Conservation (phyloP, 73 alveolate species). For the Paramecium tetraurelia region DNA sequence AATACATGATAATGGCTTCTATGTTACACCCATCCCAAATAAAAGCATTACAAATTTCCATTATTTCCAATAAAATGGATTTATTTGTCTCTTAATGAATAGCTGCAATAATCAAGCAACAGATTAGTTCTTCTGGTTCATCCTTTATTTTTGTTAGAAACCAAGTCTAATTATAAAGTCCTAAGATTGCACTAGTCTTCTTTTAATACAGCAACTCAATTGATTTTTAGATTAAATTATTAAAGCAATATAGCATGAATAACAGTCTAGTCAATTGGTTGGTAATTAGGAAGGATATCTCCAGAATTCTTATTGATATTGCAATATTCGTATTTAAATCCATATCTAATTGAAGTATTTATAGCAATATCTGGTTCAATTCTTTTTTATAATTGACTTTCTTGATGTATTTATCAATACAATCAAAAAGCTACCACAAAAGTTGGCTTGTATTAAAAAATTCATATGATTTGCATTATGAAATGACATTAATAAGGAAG, state of each 20-base stretch:
- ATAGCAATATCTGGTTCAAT: background rate
- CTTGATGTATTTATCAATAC: background rate
- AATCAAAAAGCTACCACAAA: background rate
- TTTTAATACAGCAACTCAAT: background rate
- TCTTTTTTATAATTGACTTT: conserved; percentile 25
- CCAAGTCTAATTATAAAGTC: conserved; percentile 5
- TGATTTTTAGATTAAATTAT: background rate
- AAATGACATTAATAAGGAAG: background rate
- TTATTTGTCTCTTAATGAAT: background rate
- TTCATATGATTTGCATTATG: background rate
- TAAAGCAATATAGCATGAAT: background rate
- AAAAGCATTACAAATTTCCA: conserved; percentile 10
- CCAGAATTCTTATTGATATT: background rate
- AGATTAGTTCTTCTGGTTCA: conserved; percentile 39
- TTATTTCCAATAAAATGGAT: background rate
- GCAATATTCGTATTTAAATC: background rate
- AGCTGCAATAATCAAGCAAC: conserved; percentile 1
- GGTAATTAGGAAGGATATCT: background rate
- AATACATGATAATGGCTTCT: conserved; percentile 18
- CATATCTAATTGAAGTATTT: background rate
- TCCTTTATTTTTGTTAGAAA: background rate
- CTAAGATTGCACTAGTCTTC: background rate
- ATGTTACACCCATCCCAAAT: conserved; percentile 45
- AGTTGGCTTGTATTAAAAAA: background rate
- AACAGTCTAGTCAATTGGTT: background rate